phyloP scores from a whole-genome alignment of 164 flowering plant genomes.

The Macadamia tetraphylla region DNA sequence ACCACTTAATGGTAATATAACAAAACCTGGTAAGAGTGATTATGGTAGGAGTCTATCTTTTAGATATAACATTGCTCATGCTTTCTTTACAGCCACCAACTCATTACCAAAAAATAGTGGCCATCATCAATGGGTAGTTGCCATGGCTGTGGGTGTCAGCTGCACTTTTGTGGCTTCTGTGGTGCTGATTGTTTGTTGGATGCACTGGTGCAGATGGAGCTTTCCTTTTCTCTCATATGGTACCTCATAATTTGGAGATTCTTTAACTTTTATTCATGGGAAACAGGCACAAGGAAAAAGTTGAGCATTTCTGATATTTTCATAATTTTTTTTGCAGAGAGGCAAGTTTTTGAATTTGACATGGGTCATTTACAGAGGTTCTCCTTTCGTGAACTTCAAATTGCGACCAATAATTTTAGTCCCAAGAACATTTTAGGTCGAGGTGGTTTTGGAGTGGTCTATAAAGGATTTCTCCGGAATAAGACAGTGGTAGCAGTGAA shows the following conservation, averaged over 20 bases:
- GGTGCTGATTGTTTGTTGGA: slow-evolving; percentile 53
- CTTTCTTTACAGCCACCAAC: slow-evolving; percentile 41
- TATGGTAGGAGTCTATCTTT: slow-evolving; percentile 1
- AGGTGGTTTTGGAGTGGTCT: slow-evolving; percentile 95
- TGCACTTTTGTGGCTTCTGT: slow-evolving; percentile 52
- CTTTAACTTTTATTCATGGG: not conserved
- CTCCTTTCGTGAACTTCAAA: slow-evolving; percentile 74
- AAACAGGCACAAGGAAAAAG: not conserved
- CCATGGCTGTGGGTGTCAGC: slow-evolving; percentile 46
- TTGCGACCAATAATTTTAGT: slow-evolving; percentile 73
- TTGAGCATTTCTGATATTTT: slow-evolving; percentile 12
- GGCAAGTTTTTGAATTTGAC: slow-evolving; percentile 75
- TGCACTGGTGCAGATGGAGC: slow-evolving; percentile 61
- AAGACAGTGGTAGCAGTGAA: slow-evolving; percentile 79
- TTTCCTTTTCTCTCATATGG: slow-evolving; percentile 51
- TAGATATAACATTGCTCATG: slow-evolving; percentile 7
- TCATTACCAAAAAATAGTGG: slow-evolving; percentile 23
- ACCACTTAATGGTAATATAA: slow-evolving; percentile 48
- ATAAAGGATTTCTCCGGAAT: slow-evolving; percentile 77
- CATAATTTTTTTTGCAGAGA: slow-evolving; percentile 39
- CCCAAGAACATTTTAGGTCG: slow-evolving; percentile 78
- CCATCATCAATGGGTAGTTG: slow-evolving; percentile 49
- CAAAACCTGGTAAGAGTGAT: not conserved
- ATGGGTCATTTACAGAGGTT: slow-evolving; percentile 79
- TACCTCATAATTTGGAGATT: slow-evolving; percentile 23